Evolutionary conservation across 768 basidiomycete species (phyloP).

Genomic region (Panus rudis): DNA sequence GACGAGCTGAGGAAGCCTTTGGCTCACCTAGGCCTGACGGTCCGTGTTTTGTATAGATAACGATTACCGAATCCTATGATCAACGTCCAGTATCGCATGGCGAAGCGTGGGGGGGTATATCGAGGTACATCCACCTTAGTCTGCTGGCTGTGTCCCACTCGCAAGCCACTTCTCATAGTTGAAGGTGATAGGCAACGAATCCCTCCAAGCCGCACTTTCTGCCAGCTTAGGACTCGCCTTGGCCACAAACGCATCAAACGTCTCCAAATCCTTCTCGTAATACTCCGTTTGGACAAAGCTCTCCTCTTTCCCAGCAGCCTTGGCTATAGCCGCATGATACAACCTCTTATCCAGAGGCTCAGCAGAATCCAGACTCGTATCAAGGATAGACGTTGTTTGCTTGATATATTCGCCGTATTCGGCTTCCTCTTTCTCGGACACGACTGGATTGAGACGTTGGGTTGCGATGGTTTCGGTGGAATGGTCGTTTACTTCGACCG

Average conservation of each 20-base stretch:
- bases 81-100: too few species aligned
- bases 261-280: constrained; percentile 6
- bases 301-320: constrained; percentile 13
- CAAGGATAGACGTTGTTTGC: constrained; percentile 60
- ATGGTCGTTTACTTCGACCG: constrained; percentile 18
- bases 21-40: too few species aligned
- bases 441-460: constrained; percentile 52
- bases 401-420: constrained; percentile 82
- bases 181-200: constrained; percentile 30
- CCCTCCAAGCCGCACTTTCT: constrained; percentile 25
- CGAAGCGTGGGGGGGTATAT: too few species aligned
- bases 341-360: constrained; percentile 14
- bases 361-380: constrained; percentile 14
- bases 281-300: constrained; percentile 1
- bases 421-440: constrained; percentile 54
- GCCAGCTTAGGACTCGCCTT: constrained; percentile 29
- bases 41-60: too few species aligned
- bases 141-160: too few species aligned
- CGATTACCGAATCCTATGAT: too few species aligned
- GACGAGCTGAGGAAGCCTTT: too few species aligned
- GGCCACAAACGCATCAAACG: constrained; percentile 41
- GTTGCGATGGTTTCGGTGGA: constrained; percentile 56
- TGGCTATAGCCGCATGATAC: constrained; percentile 15
- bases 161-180: constrained; percentile 34
- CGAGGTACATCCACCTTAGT: too few species aligned